Evolutionary conservation across 305 asterid genomes (phyloP).

Genomic region (Fraxinus dipetala): DNA sequence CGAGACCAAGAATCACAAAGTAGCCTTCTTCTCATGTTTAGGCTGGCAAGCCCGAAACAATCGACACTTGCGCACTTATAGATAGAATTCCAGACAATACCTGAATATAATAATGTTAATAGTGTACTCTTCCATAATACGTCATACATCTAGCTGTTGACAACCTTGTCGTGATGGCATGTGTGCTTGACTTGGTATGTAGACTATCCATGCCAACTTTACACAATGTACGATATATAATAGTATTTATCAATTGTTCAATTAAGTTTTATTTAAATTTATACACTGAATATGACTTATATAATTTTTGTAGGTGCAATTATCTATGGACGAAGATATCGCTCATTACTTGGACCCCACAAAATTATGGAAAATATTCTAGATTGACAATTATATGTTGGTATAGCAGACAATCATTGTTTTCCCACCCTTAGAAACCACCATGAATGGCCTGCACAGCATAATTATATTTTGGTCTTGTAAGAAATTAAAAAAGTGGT

Average conservation of each 20-base stretch:
- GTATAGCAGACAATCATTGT: background rate
- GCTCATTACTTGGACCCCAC: background rate
- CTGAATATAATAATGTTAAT: too few relatives aligned
- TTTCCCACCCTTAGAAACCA: background rate
- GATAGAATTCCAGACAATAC: background rate
- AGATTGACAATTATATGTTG: background rate
- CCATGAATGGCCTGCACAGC: background rate
- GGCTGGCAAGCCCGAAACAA: too few relatives aligned
- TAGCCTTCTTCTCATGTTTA: too few relatives aligned
- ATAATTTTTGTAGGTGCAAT: background rate
- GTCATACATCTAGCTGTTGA: background rate
- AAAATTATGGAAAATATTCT: background rate
- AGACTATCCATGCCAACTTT: background rate
- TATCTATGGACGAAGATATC: background rate
- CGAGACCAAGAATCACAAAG: too few relatives aligned
- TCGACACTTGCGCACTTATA: too few relatives aligned
- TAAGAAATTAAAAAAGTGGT: background rate
- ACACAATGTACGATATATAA: background rate
- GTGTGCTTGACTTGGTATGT: background rate
- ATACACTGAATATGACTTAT: background rate
- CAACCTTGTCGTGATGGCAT: background rate
- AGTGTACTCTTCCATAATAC: background rate
- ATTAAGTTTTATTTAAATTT: background rate
- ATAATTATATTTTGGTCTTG: background rate
- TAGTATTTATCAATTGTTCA: background rate